Evolutionary conservation across 192 early-diverging fungal species (phyloP), one percentile per base, ranked within the genome.

Genomic region (Chytriomyces hyalinus): DNA sequence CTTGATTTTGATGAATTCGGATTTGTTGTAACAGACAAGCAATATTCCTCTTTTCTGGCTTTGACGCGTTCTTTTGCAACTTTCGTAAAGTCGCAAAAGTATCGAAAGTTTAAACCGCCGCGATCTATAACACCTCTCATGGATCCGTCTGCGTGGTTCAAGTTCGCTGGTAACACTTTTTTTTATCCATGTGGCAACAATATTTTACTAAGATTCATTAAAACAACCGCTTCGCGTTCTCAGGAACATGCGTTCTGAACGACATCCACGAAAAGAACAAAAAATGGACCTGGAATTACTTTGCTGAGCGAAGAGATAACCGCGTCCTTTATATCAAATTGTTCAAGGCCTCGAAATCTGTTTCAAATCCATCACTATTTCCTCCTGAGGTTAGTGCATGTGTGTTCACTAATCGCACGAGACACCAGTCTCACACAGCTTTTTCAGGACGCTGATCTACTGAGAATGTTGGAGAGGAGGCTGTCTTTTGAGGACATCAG

Each of bases 1-100:
- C 85, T 97, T 20, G 83, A 94, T 75, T 98, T 98, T 85, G 94
- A 96, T 81, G 93, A 96, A 81, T 84, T 98, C 22, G 95, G 92
- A 0, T 98, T 99, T 80, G 90, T 93, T 11, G 76, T 99, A 4
- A 94, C 97, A 67, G 92, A 96, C 78, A 89, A 92, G 66, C 97
- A 99, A 79, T 99, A 96, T 80, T 82, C 85, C 0, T 94, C 94
- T 61, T 86, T 90, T 0, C 81, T 98, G 70, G 72, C 92, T 24
- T 87, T 99, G 76, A 86, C 95, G 46, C 91, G 92, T 9, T 79
- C 93, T 6, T 96, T 99, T 79, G 92, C 96, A 75, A 88, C 90
- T 0, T 94, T 92, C 51, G 83, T 94, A 67, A 91, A 90, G 50
- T 85, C 93, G 72, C 89, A 95, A 72, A 86, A 91, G 87, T 98